Conservation (phyloP, 305 asterid genomes). For the Fraxinus sp. region DNA sequence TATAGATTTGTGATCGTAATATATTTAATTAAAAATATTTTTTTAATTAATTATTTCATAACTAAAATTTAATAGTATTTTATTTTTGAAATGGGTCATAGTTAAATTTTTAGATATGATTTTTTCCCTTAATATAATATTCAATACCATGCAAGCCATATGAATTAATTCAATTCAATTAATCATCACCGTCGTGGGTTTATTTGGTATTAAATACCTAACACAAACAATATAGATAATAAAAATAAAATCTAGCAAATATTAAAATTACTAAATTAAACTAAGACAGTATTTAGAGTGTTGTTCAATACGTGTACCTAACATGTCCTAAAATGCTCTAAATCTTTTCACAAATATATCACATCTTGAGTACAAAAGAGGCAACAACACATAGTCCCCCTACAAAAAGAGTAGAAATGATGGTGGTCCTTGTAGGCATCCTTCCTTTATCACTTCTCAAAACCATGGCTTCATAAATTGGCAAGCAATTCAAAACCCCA, state of each 20-base stretch:
- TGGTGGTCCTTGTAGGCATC: constrained; percentile 51
- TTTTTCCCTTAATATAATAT: no score
- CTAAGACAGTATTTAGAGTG: not conserved
- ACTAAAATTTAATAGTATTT: no score
- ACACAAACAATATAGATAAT: not conserved
- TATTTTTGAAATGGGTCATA: no score
- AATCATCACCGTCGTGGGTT: no score
- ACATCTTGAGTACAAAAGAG: constrained; percentile 14
- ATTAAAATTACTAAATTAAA: no score
- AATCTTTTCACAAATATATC: not conserved
- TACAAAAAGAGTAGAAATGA: constrained; percentile 40
- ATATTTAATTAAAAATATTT: no score
- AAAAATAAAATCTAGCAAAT: not conserved
- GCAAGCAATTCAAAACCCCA: constrained; percentile 58
- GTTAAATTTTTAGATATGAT: no score
- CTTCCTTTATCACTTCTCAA: constrained; percentile 64
- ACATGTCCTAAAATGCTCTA: not conserved
- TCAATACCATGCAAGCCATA: no score
- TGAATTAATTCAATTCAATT: no score
- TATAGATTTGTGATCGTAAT: no score
- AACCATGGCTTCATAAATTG: constrained; percentile 60
- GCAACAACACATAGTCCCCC: constrained; percentile 27
- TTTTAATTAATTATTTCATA: no score
- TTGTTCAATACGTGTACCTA: not conserved
- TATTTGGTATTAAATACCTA: no score